Evolutionary conservation across 352 stramenopile genomes (phyloP), one percentile per base, ranked within the genome.

Genomic region (Phytophthora hybrid): DNA sequence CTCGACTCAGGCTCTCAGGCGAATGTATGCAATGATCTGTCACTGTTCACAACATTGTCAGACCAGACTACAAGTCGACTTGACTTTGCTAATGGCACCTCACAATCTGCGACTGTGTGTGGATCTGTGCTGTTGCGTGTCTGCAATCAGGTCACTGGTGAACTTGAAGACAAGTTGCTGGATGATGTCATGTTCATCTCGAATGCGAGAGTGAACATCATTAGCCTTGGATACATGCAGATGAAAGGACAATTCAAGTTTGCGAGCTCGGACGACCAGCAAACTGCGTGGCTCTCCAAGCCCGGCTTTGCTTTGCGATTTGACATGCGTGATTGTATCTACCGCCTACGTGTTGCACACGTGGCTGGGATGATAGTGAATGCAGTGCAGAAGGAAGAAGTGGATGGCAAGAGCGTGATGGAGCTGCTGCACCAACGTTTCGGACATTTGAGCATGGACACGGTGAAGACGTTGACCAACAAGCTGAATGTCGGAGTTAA

Each of bases 181-280:
- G 54, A 63, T 6, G 32, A 71, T 11, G 55, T 71, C 41, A 19
- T 57, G 54, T 63, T 59, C 47, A 49, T 26, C 1, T 31, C 64
- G 3, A 64, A 13, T 11, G 49, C 26, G 3, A 18, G 29, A 5
- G 44, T 64, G 1, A 64, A 63, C 46, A 49, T 71, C 11, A 59
- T 71, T 4, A 64, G 54, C 19, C 9, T 71, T 2, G 57, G 44
- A 1, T 44, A 71, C 34, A 14, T 64, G 18, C 44, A 71, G 21
- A 69, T 19, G 13, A 29, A 13, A 7, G 52, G 52, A 8, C 19
- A 34, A 1, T 68, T 49, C 52, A 57, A 59, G 55, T 29, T 71
- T 7, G 23, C 13, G 5, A 46, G 55, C 23, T 61, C 53, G 9
- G 1, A 19, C 4, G 53, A 56, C 18, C 37, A 63, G 53, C 21